Evolutionary conservation across 108 stramenopile species (phyloP).

Genomic region (Cyclotella baltica): DNA sequence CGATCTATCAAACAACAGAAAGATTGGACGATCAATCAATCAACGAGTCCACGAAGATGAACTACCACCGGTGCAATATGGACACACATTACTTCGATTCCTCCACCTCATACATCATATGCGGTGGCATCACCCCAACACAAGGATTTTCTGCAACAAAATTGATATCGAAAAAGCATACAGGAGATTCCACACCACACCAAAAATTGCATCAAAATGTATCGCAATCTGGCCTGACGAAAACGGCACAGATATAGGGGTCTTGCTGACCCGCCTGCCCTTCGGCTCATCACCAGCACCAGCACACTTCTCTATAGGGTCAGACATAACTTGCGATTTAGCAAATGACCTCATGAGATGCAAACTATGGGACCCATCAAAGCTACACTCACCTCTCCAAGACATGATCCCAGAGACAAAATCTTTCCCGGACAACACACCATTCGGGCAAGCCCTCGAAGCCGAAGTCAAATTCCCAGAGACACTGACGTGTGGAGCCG

Average conservation of each 20-base stretch:
- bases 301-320: constrained; percentile 12
- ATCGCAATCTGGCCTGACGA: background rate
- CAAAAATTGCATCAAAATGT: constrained; percentile 5
- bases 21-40: constrained; percentile 9
- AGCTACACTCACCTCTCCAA: constrained; percentile 1
- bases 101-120: constrained; percentile 26
- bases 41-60: constrained; percentile 17
- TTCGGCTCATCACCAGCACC: constrained; percentile 30
- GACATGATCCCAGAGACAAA: background rate
- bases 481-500: background rate
- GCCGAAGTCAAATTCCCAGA: constrained; percentile 5
- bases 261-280: constrained; percentile 14
- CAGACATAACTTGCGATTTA: constrained; percentile 25
- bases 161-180: constrained; percentile 29
- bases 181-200: constrained; percentile 12
- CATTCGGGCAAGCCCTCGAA: constrained; percentile 1
- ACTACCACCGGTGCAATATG: background rate
- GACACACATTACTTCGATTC: background rate
- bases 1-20: constrained; percentile 17
- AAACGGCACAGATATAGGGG: background rate
- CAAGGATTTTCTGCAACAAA: constrained; percentile 25
- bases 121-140: constrained; percentile 2
- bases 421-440: background rate
- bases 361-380: constrained; percentile 18
- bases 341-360: constrained; percentile 21